Percentiles rank a stretch among this genome's conserved stretches.
phyloP scores from a whole-genome alignment of 306 rosid species.

The Citrullus colocynthis region DNA sequence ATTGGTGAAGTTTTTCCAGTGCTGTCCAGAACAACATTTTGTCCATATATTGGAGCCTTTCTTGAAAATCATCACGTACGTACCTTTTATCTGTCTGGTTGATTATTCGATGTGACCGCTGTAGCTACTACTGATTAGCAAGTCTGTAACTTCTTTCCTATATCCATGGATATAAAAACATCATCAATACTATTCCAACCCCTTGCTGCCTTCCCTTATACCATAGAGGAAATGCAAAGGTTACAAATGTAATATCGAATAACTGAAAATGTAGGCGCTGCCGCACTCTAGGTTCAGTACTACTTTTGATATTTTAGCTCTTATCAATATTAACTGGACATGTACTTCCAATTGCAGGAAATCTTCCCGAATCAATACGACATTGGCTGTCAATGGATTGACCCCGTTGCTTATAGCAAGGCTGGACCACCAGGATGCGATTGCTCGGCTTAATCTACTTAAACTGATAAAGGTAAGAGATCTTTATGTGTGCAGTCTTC shows the following conservation, averaged over 20 bases:
- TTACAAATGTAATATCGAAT: background rate
- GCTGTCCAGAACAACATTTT: conserved; percentile 92
- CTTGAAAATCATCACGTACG: conserved; percentile 93
- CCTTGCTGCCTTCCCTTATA: background rate
- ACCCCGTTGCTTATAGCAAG: conserved; percentile 89
- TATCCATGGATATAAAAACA: background rate
- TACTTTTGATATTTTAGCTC: background rate
- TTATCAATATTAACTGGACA: background rate
- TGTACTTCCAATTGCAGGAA: conserved; percentile 45
- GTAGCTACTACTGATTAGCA: background rate
- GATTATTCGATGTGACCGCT: background rate
- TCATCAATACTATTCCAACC: background rate
- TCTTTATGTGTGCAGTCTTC: background rate
- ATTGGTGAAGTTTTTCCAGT: conserved; percentile 92
- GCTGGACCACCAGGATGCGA: conserved; percentile 97
- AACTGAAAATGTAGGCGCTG: background rate
- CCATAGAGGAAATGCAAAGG: background rate
- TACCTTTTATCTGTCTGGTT: background rate
- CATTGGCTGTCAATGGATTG: conserved; percentile 88
- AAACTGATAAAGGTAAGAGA: conserved; percentile 74
- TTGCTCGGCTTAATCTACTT: conserved; percentile 96
- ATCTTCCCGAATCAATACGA: conserved; percentile 91
- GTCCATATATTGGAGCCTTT: conserved; percentile 96
- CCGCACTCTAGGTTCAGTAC: background rate
- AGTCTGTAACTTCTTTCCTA: background rate